phyloP scores from a whole-genome alignment of 208 protist genomes.

The Herpetomonas samuelpessoai region DNA sequence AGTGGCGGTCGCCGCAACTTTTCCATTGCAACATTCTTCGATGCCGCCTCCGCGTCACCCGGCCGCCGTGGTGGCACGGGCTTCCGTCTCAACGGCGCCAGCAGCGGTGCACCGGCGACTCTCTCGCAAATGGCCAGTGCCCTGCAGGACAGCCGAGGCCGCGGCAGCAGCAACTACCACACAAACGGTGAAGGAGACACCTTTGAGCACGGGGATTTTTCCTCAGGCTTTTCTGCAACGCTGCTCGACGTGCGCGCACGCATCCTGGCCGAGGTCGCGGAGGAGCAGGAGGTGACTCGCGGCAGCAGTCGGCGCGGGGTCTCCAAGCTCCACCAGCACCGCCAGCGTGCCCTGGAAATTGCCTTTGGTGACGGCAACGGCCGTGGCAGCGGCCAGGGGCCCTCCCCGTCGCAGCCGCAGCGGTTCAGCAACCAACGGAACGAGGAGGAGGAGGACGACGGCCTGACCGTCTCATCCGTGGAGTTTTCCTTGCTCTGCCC shows the following conservation, averaged over 20 bases:
- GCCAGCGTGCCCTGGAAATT: conserved; percentile 51
- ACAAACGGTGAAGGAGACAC: no score
- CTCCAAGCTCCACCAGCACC: conserved; percentile 43
- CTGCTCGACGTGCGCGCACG: conserved; percentile 43
- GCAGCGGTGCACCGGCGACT: background rate
- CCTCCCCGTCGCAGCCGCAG: background rate
- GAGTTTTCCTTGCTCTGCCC: conserved; percentile 86
- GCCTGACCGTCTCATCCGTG: conserved; percentile 76
- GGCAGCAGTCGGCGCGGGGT: conserved; percentile 6
- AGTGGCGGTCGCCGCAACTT: conserved; percentile 10
- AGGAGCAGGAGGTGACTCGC: conserved; percentile 17
- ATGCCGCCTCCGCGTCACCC: conserved; percentile 27
- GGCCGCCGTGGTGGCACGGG: conserved; percentile 5
- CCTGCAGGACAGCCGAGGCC: conserved; percentile 2
- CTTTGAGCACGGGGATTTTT: no score
- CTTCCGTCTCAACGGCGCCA: conserved; percentile 11
- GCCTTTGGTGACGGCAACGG: conserved; percentile 51
- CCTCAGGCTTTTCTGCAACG: conserved; percentile 22
- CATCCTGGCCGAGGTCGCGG: conserved; percentile 50
- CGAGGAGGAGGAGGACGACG: conserved; percentile 26
- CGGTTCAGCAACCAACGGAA: background rate
- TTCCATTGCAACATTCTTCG: conserved; percentile 44
- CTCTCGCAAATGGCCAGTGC: background rate
- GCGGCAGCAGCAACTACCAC: conserved; percentile 2
- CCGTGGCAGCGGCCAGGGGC: conserved; percentile 9